Conservation (phyloP, 2,329 filamentous ascomycete species). For the Leptographium procerum region DNA sequence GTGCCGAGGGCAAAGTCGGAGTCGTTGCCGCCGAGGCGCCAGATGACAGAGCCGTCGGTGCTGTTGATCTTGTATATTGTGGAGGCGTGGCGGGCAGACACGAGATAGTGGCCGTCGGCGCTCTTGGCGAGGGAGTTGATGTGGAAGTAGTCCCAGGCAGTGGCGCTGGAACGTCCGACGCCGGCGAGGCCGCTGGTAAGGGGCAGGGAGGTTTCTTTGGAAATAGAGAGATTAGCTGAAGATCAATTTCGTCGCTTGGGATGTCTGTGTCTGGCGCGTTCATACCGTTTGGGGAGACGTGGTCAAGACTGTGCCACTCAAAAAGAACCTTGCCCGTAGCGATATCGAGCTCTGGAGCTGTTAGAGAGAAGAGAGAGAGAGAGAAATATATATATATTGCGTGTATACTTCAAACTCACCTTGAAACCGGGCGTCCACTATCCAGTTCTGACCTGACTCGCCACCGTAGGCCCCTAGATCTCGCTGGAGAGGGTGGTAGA, state of each 20-base stretch:
- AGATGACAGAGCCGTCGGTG: conserved; percentile 30
- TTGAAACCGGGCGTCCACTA: conserved; percentile 42
- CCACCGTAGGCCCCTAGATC: conserved; percentile 35
- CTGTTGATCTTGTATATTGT: conserved; percentile 30
- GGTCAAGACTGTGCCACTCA: conserved; percentile 47
- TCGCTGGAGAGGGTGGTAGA: conserved; percentile 37
- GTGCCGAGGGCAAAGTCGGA: conserved; percentile 27
- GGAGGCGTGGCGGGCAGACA: conserved; percentile 31
- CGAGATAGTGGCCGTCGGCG: conserved; percentile 30
- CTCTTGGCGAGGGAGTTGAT: conserved; percentile 39
- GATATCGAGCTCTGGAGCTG: conserved; percentile 31
- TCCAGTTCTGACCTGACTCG: conserved; percentile 39
- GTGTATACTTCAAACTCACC: no score
- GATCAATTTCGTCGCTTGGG: no score
- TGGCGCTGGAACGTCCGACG: conserved; percentile 15
- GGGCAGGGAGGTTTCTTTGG: conserved; percentile 20
- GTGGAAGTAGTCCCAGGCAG: conserved; percentile 38
- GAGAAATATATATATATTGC: no score
- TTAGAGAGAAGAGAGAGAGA: neutral
- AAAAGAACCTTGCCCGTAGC: conserved; percentile 43
- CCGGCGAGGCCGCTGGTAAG: conserved; percentile 24
- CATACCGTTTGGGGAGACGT: conserved; percentile 39
- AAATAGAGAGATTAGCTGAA: no score
- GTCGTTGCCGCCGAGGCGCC: conserved; percentile 31
- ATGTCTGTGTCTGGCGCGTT: no score